Evolutionary conservation across 2,329 filamentous ascomycete species (phyloP).

Genomic region (Ophiocordyceps robertsii): DNA sequence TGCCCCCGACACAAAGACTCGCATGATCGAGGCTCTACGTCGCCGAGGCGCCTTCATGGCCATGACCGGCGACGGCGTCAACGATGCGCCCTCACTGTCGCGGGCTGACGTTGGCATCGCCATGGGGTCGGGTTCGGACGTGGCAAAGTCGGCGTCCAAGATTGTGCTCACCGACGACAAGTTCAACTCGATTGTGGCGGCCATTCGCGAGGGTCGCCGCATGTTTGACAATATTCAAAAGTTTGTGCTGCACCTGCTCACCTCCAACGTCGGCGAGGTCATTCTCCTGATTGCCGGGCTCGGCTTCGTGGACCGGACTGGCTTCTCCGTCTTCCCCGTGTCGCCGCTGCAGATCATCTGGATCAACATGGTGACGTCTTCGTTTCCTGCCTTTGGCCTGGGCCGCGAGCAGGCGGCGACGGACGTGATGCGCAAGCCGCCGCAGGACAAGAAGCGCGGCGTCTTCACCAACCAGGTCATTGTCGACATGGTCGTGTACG

Average conservation of each 20-base stretch:
- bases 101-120: conserved; percentile 76
- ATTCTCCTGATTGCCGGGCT: conserved; percentile 70
- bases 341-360: conserved; percentile 79
- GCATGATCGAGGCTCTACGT: conserved; percentile 81
- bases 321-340: conserved; percentile 73
- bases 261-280: conserved; percentile 74
- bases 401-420: conserved; percentile 63
- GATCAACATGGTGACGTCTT: conserved; percentile 90
- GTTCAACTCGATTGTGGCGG: conserved; percentile 74
- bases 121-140: conserved; percentile 80
- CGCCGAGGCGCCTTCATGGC: conserved; percentile 64
- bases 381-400: conserved; percentile 76
- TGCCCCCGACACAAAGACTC: conserved; percentile 73
- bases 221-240: conserved; percentile 89
- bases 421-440: conserved; percentile 69
- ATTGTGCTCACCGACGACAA: conserved; percentile 83
- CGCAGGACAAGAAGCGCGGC: conserved; percentile 53
- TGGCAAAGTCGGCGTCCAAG: conserved; percentile 68
- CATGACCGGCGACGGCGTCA: conserved; percentile 84
- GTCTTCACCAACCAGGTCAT: conserved; percentile 71
- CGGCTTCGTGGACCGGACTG: conserved; percentile 58
- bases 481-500: conserved; percentile 69
- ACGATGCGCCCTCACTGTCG: conserved; percentile 72
- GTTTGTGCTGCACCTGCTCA: conserved; percentile 68
- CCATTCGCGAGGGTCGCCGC: conserved; percentile 68